Evolutionary conservation across 2,329 filamentous ascomycete genomes (phyloP), one percentile per base, ranked within the genome.

Genomic region (Eurotiales sp.): DNA sequence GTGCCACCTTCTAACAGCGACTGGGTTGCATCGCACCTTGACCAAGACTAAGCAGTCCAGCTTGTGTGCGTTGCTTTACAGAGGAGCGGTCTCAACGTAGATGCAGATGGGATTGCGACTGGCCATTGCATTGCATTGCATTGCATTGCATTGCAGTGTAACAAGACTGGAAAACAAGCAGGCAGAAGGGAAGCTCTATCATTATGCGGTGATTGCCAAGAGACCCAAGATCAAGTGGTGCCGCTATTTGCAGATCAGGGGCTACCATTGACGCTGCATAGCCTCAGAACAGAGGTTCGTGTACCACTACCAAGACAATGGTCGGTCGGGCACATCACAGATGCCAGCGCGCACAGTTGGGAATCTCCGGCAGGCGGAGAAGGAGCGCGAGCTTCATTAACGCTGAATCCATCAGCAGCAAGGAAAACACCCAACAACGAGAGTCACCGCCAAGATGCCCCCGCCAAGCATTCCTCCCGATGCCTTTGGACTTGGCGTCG

Each of bases 401-500:
- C n/a, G n/a, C n/a, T n/a, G n/a, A n/a, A n/a, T n/a, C n/a, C n/a
- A n/a, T n/a, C n/a, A n/a, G n/a, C n/a, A n/a, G n/a, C n/a, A n/a
- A n/a, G n/a, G n/a, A n/a, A 47, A 40, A 36, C 34, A n/a, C n/a
- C 34, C 45, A 27, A 17, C 34, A 39, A 25, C 40, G 45, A 25
- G 17, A 19, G 46, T 44, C n/a, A 17, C 40, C 29, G 51, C 51
- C 51, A 53, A 53, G 51, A 25, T 14, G n/a, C 7, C 41, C 22
- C 45, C 34, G 51, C 51, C 51, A 32, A 44, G 51, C 51, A 53
- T 53, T 53, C 51, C 51, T 53, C 45, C 46, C 45, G 37, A 22
- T 17, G n/a, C 32, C 29, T 14, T 27, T 46, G 21, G 36, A n/a
- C 50, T 52, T 52, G 50, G 50, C 50, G 27, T 37, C 6, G 39